Evolutionary conservation across 352 stramenopile genomes (phyloP).

Genomic region (Phytophthora ramorum): DNA sequence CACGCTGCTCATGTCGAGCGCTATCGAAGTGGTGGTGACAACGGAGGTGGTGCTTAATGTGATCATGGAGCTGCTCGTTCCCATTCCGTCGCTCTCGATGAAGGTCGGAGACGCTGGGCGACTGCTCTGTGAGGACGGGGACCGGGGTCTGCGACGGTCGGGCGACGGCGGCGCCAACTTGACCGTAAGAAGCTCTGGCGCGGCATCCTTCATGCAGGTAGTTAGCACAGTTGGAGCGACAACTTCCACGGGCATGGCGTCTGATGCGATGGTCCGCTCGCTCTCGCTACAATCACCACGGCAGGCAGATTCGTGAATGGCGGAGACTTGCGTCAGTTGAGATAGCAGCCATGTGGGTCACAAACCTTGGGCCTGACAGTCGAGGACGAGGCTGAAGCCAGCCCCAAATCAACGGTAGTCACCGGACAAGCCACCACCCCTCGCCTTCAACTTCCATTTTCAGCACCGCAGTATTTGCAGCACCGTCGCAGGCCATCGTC

Average conservation of each 20-base stretch:
- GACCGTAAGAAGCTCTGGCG: slow-evolving; percentile 14
- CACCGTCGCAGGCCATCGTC: neutral
- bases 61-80: slow-evolving; percentile 34
- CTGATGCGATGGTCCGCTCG: neutral
- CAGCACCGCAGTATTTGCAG: slow-evolving; percentile 29
- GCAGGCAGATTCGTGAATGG: slow-evolving; percentile 41
- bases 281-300: slow-evolving; percentile 13
- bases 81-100: slow-evolving; percentile 30
- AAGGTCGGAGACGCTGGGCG: slow-evolving; percentile 25
- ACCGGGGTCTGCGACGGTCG: slow-evolving; percentile 12
- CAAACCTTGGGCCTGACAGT: neutral
- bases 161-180: slow-evolving; percentile 14
- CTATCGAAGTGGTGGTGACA: slow-evolving; percentile 2
- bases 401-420: slow-evolving; percentile 38
- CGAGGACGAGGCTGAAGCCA: slow-evolving; percentile 41
- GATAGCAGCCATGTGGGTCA: slow-evolving; percentile 21
- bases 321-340: slow-evolving; percentile 1
- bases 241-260: slow-evolving; percentile 25
- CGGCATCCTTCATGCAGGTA: slow-evolving; percentile 2
- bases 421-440: slow-evolving; percentile 27
- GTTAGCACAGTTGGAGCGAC: slow-evolving; percentile 11
- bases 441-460: slow-evolving; percentile 32
- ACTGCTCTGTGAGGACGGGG: slow-evolving; percentile 26
- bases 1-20: slow-evolving; percentile 15
- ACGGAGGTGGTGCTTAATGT: slow-evolving; percentile 21